A percentile compares a stretch with the other conserved stretches of the same genome.
Evolutionary conservation across 169 alveolate genomes (phyloP).

Genomic region (Babesia ovis): DNA sequence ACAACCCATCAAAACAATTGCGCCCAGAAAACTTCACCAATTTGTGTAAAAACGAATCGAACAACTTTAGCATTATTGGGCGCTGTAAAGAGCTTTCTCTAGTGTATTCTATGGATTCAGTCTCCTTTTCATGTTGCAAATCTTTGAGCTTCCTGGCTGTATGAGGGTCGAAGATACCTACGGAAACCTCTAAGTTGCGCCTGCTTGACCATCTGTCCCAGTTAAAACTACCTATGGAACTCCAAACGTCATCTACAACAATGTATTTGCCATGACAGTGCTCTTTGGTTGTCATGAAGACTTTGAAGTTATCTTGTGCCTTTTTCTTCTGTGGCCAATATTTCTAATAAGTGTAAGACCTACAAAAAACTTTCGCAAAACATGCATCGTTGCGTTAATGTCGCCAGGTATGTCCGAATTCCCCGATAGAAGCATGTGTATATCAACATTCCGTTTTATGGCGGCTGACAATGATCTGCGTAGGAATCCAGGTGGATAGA

Average conservation of each 20-base stretch:
- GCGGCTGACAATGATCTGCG: conserved; percentile 75
- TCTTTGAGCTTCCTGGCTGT: conserved; percentile 49
- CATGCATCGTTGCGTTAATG: conserved; percentile 76
- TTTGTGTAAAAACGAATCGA: conserved; percentile 48
- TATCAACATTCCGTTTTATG: conserved; percentile 60
- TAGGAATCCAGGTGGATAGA: conserved; percentile 81
- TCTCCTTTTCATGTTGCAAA: conserved; percentile 36
- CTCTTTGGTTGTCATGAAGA: conserved; percentile 69
- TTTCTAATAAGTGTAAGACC: neutral
- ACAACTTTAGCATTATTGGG: conserved; percentile 34
- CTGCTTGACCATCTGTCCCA: conserved; percentile 79
- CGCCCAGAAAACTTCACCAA: conserved; percentile 47
- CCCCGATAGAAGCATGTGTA: conserved; percentile 80
- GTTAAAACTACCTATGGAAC: conserved; percentile 73
- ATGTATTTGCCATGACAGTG: conserved; percentile 77
- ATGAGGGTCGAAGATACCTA: conserved; percentile 68
- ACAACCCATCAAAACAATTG: conserved; percentile 56
- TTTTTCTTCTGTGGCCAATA: conserved; percentile 20
- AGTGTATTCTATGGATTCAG: conserved; percentile 57
- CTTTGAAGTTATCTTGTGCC: conserved; percentile 49
- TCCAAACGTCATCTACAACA: conserved; percentile 75
- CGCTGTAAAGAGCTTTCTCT: conserved; percentile 26
- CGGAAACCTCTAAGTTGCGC: conserved; percentile 72
- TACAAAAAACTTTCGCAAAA: conserved; percentile 73
- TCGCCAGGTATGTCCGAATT: conserved; percentile 82